Evolutionary conservation across 1,284 basidiomycete species (phyloP), one percentile per base, ranked within the genome.

Genomic region (Tremellales sp.): DNA sequence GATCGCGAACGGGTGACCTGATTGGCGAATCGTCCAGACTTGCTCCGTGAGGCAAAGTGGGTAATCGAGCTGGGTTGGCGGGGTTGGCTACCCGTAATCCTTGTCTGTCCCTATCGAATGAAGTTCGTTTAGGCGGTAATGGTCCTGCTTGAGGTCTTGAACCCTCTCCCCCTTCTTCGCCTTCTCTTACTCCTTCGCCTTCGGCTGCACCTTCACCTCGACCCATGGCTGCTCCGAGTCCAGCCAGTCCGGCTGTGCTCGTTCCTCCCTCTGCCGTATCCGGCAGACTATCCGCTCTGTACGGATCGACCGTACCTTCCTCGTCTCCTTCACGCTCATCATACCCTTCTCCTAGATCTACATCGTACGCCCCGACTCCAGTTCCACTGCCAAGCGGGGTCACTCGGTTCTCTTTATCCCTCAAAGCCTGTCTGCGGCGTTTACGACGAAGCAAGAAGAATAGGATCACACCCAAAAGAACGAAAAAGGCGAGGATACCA

Each of bases 61-160:
- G 58, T 23, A 61, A 11, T 3, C 43, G n/a, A 17, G 53, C 52
- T 13, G 58, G 50, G 27, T 54, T 33, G 35, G 61, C 60, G 22
- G 51, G 58, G 35, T 64, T 63, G 42, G 52, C 42, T 4, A 64
- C 47, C 25, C 61, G 46, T 51, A 67, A 45, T 24, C 45, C 48
- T n/a, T n/a, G n/a, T 13, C 43, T 26, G 15, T 40, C 27, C 13
- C 5, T 4, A n/a, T 36, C 33, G 6, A 15, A 17, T 13, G 33
- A 36, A 5, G 33, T 36, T 6, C 33, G 33, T 15, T 36, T 36
- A 15, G 33, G 33, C 15, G 33, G 33, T 15, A 36, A 17, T 6
- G 33, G 33, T 5, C 33, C 33, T 6, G 33, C 33, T 15, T 52
- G 17, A 29, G 33, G 17, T 33, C 33, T 43, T 22, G 24, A 42